Percentiles rank a stretch among this genome's conserved stretches.
Conservation (phyloP, 352 stramenopile genomes). For the Phytophthora meadii region DNA sequence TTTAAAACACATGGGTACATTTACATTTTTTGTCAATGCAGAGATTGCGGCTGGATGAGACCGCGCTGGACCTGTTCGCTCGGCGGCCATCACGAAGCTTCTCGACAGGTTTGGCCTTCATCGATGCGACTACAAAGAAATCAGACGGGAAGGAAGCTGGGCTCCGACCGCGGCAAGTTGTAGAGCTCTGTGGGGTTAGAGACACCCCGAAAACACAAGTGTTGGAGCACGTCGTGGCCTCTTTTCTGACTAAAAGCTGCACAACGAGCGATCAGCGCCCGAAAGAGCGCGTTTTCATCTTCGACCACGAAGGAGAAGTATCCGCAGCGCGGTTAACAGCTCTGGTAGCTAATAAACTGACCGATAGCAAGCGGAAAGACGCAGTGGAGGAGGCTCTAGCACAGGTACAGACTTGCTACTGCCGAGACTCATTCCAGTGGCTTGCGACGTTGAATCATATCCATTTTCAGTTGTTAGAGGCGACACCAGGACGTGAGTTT, state of each 20-base stretch:
- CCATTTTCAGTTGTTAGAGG: constrained; percentile 67
- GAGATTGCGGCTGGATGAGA: constrained; percentile 56
- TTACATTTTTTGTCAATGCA: constrained; percentile 32
- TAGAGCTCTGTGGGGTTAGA: constrained; percentile 61
- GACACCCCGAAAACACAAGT: constrained; percentile 50
- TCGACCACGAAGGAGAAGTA: constrained; percentile 70
- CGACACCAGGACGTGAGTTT: constrained; percentile 50
- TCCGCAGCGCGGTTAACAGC: constrained; percentile 20
- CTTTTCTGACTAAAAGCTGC: constrained; percentile 60
- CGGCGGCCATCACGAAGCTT: constrained; percentile 59
- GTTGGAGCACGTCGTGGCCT: constrained; percentile 62
- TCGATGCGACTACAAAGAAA: constrained; percentile 52
- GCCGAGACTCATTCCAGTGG: constrained; percentile 76
- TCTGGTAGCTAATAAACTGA: constrained; percentile 17
- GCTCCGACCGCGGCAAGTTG: constrained; percentile 62
- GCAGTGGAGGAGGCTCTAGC: constrained; percentile 34
- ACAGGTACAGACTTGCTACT: constrained; percentile 54
- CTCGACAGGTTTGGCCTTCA: constrained; percentile 56
- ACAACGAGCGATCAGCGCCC: constrained; percentile 13
- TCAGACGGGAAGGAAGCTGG: constrained; percentile 31
- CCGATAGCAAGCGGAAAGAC: constrained; percentile 15
- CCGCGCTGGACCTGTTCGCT: constrained; percentile 77
- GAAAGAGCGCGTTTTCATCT: constrained; percentile 62
- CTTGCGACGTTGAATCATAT: constrained; percentile 78
- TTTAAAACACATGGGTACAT: constrained; percentile 20